Evolutionary conservation across 1,139 yeast species (phyloP).

Genomic region (Pichia norvegensis): DNA sequence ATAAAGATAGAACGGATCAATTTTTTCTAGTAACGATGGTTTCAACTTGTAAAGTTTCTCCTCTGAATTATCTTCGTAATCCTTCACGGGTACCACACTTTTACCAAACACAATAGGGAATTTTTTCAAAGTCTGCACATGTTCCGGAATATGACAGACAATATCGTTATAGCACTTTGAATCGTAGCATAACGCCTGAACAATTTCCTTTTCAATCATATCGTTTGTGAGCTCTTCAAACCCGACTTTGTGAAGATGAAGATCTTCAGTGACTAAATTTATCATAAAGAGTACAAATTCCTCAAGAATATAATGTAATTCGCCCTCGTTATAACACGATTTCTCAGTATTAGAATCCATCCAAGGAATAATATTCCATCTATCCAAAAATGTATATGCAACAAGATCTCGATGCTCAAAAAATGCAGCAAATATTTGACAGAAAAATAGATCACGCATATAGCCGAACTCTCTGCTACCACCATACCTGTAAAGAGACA

Average conservation of each 20-base stretch:
- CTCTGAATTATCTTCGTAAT: constrained; percentile 22
- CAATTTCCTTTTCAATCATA: constrained; percentile 58
- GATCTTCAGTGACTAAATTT: constrained; percentile 60
- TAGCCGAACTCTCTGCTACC: constrained; percentile 80
- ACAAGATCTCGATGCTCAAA: constrained; percentile 51
- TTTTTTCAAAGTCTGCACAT: constrained; percentile 58
- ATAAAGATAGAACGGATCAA: constrained; percentile 57
- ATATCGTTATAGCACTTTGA: constrained; percentile 67
- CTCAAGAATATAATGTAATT: constrained; percentile 53
- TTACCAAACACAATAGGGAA: constrained; percentile 53
- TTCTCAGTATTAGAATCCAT: constrained; percentile 35
- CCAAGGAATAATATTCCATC: constrained; percentile 61
- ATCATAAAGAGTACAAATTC: constrained; percentile 71
- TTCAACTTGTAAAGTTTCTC: constrained; percentile 32
- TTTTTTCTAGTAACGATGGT: constrained; percentile 24
- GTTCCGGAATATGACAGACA: constrained; percentile 66
- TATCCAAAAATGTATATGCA: constrained; percentile 50
- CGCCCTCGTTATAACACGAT: constrained; percentile 35
- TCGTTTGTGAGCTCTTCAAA: constrained; percentile 45
- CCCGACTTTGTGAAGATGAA: constrained; percentile 45
- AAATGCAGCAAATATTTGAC: constrained; percentile 54
- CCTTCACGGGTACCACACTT: constrained; percentile 27
- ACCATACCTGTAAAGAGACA: constrained; percentile 72
- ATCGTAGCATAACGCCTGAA: constrained; percentile 72
- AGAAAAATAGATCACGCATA: constrained; percentile 64